Evolutionary conservation across 1,139 yeast genomes (phyloP).

Genomic region (Saccharomyces hybrid): DNA sequence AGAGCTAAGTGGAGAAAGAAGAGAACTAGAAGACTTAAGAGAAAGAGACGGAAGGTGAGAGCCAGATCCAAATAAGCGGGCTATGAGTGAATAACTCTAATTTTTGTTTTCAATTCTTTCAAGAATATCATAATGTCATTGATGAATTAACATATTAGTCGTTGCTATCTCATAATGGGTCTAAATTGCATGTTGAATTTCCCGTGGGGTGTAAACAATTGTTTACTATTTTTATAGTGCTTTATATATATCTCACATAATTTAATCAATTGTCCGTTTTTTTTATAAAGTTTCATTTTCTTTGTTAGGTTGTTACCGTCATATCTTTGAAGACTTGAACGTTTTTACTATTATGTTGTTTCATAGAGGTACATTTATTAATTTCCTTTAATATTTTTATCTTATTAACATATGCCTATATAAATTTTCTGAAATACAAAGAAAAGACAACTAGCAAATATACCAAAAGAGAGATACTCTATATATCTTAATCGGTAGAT

Average conservation of each 20-base stretch:
- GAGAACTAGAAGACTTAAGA: conserved; percentile 99
- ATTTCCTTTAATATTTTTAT: not conserved
- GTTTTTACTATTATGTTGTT: not conserved
- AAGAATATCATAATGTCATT: not conserved
- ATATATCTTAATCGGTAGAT: conserved; percentile 63
- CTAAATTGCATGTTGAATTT: not conserved
- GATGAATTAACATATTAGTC: not conserved
- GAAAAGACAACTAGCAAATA: conserved; percentile 1
- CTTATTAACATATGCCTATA: not conserved
- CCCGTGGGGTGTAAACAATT: not conserved
- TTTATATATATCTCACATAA: not conserved
- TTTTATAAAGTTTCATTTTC: not conserved
- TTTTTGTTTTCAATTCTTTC: conserved; percentile 1
- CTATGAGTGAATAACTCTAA: not conserved
- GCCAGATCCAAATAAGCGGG: conserved; percentile 74
- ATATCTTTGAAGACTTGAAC: not conserved
- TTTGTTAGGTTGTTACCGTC: no score
- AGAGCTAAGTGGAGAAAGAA: conserved; percentile 96
- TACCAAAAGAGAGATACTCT: not conserved
- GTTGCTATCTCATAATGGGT: not conserved
- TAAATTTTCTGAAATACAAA: not conserved
- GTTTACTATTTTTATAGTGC: not conserved
- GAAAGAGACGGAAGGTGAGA: conserved; percentile 99
- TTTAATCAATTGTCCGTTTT: conserved; percentile 1
- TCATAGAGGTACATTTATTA: not conserved